Evolutionary conservation across 2,329 filamentous ascomycete genomes (phyloP).

Genomic region (Penicillium sp.): DNA sequence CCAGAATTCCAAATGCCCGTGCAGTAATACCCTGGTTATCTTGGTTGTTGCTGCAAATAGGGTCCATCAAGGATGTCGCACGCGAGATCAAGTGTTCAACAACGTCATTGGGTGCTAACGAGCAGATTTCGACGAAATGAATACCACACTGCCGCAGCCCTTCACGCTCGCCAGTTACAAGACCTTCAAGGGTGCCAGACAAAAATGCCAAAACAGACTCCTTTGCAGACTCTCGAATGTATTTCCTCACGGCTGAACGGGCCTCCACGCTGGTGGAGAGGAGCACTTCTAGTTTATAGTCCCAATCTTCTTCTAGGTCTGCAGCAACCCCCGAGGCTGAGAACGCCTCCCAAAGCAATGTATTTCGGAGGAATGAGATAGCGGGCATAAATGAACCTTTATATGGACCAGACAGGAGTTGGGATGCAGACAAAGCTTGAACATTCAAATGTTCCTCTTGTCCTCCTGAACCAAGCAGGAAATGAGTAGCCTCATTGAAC

Average conservation of each 20-base stretch:
- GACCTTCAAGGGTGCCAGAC: slow-evolving; percentile 47
- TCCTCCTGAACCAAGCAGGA: slow-evolving; percentile 30
- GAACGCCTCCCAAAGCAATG: slow-evolving; percentile 61
- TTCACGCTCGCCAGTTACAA: slow-evolving; percentile 41
- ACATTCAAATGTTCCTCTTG: slow-evolving; percentile 30
- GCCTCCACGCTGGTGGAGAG: slow-evolving; percentile 68
- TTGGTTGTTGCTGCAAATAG: slow-evolving; percentile 70
- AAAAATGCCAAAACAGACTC: slow-evolving; percentile 45
- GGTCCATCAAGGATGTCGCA: slow-evolving; percentile 55
- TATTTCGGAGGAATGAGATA: slow-evolving; percentile 65
- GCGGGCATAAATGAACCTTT: slow-evolving; percentile 64
- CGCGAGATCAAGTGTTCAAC: slow-evolving; percentile 53
- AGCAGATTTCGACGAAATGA: slow-evolving; percentile 56
- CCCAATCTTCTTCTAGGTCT: slow-evolving; percentile 77
- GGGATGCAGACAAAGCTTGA: slow-evolving; percentile 35
- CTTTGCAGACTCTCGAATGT: slow-evolving; percentile 36
- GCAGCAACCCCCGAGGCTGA: slow-evolving; percentile 44
- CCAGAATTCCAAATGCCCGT: slow-evolving; percentile 72
- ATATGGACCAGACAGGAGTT: slow-evolving; percentile 31
- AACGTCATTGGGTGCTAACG: slow-evolving; percentile 54
- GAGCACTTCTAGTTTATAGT: slow-evolving; percentile 71
- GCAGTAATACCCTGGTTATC: slow-evolving; percentile 66
- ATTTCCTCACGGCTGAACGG: slow-evolving; percentile 53
- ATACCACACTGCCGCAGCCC: slow-evolving; percentile 48
- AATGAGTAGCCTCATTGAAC: slow-evolving; percentile 38